A percentile compares a stretch with the other conserved stretches of the same genome.
Conservation (phyloP, 2,329 filamentous ascomycete genomes). For the Alternaria incomplexa region DNA sequence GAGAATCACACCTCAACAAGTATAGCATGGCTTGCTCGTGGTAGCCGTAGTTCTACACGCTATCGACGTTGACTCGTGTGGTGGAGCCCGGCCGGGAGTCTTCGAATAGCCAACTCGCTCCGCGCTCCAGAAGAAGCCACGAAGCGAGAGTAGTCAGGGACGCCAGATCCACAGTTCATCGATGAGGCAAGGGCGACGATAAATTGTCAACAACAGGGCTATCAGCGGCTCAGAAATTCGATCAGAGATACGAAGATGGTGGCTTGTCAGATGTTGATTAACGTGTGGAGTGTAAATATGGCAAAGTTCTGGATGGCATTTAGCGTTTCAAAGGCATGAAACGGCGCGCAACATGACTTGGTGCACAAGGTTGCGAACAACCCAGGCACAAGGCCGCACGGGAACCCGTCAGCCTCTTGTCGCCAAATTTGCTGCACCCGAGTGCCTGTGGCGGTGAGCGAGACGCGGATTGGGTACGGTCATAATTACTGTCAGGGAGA, state of each 20-base stretch:
- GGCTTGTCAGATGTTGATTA: conserved; percentile 20
- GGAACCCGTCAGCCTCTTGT: conserved; percentile 6
- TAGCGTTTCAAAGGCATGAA: conserved; percentile 12
- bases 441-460: conserved; percentile 29
- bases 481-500: conserved; percentile 29
- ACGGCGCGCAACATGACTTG: conserved; percentile 13
- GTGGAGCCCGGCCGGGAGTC: conserved; percentile 15
- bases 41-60: neutral
- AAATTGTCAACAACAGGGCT: neutral
- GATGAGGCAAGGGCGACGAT: conserved; percentile 5
- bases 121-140: conserved; percentile 5
- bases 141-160: conserved; percentile 12
- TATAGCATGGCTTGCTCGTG: neutral
- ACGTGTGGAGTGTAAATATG: neutral
- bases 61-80: conserved; percentile 12
- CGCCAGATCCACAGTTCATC: conserved; percentile 9
- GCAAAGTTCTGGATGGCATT: neutral
- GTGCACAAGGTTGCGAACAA: conserved; percentile 3
- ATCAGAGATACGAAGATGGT: neutral
- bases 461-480: conserved; percentile 21
- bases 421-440: conserved; percentile 8
- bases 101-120: conserved; percentile 13
- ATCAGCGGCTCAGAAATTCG: neutral
- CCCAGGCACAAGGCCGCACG: neutral
- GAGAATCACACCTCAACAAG: neutral